Base-by-base conservation (phyloP, 2,329 filamentous ascomycete species). In the Aspergillus fumigatus region DNA sequence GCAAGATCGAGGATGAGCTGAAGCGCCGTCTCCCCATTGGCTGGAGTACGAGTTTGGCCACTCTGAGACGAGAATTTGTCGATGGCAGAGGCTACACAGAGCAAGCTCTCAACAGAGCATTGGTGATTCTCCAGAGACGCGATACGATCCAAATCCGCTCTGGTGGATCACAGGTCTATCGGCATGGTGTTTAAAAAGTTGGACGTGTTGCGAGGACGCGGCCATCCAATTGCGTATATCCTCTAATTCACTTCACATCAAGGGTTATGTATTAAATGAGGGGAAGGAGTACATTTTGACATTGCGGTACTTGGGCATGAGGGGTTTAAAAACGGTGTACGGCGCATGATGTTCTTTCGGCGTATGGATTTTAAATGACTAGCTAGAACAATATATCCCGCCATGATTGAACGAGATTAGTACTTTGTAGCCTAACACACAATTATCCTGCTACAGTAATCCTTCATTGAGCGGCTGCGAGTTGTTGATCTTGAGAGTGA, bases 61-160 rank as follows among this genome's bases (percentile, higher is more conserved):
- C 90, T 1, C 76, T 99, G 62, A 85, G 89, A 60, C 84, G 90
- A 48, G 94, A 99, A 73, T 92, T 99, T 80, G 91, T 96, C 4
- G 92, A 96, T 67, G 88, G 88, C 14, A 91, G 92, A 73, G 91
- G 91, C 0, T 97, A 93, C 75, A 91, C 85, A 61, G 94, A 97
- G 75, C 88, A 91, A 70, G 87, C 87, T 17, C 80, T 99, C 29
- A 92, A 92, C 63, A 80, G 93, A 65, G 90, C 93, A 0, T 73
- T 99, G 65, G 86, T 93, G 77, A 84, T 97, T 17, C 76, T 99
- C 75, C 90, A 95, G 73, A 82, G 92, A 67, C 84, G 92, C 64
- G 93, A 97, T 66, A 96, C 90, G 1, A 70, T 81, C 25, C 75
- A 79, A 55, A 76, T 81, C 56, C 74, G 79, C 54, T 78, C 75